Percentiles rank a stretch among this genome's conserved stretches.
phyloP scores from a whole-genome alignment of 148 eudicot species.

The Amaranthus hypochondriacus region DNA sequence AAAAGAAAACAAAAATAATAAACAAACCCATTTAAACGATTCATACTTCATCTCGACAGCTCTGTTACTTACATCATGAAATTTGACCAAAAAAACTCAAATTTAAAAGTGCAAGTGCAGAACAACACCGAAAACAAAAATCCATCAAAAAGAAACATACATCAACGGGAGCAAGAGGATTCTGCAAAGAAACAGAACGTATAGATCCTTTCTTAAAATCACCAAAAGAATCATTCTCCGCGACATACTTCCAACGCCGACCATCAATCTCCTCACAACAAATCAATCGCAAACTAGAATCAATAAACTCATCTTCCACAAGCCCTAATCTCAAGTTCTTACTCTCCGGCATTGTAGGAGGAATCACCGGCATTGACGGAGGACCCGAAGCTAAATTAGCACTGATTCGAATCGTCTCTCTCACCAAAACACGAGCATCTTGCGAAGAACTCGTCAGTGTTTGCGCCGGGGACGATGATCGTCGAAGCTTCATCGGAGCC shows the following conservation, averaged over 20 bases:
- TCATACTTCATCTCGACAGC: too few species aligned
- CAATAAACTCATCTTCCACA: slow-evolving; percentile 50
- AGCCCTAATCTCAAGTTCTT: slow-evolving; percentile 38
- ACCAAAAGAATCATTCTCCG: slow-evolving; percentile 25
- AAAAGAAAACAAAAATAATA: not conserved
- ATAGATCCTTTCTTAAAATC: slow-evolving; percentile 47
- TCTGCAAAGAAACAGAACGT: slow-evolving; percentile 70
- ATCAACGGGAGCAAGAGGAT: slow-evolving; percentile 68
- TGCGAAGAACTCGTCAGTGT: slow-evolving; percentile 42
- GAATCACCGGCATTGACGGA: slow-evolving; percentile 27
- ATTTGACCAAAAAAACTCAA: too few species aligned
- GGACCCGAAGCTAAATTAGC: slow-evolving; percentile 41
- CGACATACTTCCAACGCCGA: slow-evolving; percentile 59
- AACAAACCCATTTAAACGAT: not conserved
- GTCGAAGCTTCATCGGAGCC: slow-evolving; percentile 61
- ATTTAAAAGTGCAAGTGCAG: not conserved
- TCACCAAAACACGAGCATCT: slow-evolving; percentile 60
- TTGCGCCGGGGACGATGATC: slow-evolving; percentile 19
- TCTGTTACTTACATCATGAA: too few species aligned
- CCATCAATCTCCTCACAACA: slow-evolving; percentile 92
- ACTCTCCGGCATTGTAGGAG: slow-evolving; percentile 10
- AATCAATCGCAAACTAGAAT: slow-evolving; percentile 65
- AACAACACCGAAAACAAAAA: not conserved
- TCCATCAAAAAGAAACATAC: slow-evolving; percentile 24
- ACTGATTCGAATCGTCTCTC: slow-evolving; percentile 86